Evolutionary conservation across 306 rosid species (phyloP).

Genomic region (Quercus berberidifolia): DNA sequence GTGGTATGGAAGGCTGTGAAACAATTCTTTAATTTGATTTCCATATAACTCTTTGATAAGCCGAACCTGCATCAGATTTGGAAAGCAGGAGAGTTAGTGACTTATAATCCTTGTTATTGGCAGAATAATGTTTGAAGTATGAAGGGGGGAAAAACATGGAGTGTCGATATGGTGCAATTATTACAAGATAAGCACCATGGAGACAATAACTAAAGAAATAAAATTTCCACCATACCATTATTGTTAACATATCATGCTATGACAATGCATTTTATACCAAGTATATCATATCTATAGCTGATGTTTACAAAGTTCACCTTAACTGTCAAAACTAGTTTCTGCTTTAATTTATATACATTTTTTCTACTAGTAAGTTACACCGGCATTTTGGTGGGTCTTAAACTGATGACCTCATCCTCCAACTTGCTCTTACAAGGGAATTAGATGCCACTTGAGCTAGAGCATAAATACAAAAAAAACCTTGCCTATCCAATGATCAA

Average conservation of each 20-base stretch:
- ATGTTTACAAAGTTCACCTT: too few species aligned
- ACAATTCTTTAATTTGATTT: slow-evolving; percentile 73
- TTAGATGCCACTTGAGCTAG: too few species aligned
- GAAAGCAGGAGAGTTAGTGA: not conserved
- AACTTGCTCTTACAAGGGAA: too few species aligned
- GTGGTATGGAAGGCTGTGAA: slow-evolving; percentile 83
- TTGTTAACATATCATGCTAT: not conserved
- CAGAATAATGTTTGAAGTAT: slow-evolving; percentile 3
- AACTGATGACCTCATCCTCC: too few species aligned
- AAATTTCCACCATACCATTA: not conserved
- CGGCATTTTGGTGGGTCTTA: too few species aligned
- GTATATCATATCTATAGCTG: not conserved
- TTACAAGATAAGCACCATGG: not conserved
- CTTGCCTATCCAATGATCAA: too few species aligned
- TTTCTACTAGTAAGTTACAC: too few species aligned
- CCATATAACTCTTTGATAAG: slow-evolving; percentile 94
- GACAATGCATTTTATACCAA: not conserved
- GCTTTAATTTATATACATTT: too few species aligned
- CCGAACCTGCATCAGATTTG: slow-evolving; percentile 61
- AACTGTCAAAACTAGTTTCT: too few species aligned
- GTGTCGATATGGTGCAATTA: not conserved
- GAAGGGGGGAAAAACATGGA: not conserved
- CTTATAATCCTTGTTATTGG: not conserved
- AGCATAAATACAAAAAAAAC: too few species aligned
- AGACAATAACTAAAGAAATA: not conserved